Evolutionary conservation across 495 filamentous ascomycete species (phyloP).

Genomic region (Penicillium parvum): DNA sequence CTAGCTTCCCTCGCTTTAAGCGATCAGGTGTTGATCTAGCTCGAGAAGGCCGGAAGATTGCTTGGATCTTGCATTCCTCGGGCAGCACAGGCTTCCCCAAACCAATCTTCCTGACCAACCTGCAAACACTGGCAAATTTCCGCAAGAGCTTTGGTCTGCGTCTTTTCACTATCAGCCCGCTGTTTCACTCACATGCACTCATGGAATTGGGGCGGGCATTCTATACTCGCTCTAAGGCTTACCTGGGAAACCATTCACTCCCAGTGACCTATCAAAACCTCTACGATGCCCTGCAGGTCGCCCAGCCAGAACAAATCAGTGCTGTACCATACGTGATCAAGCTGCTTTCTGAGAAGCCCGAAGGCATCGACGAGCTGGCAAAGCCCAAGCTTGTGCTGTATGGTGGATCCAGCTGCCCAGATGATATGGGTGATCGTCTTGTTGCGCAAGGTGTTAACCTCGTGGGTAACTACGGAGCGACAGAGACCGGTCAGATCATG

Average conservation of each 20-base stretch:
- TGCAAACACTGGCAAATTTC: constrained; percentile 36
- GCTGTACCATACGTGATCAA: constrained; percentile 55
- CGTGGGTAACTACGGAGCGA: constrained; percentile 47
- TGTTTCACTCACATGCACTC: constrained; percentile 50
- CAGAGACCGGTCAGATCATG: constrained; percentile 56
- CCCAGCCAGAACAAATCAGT: constrained; percentile 47
- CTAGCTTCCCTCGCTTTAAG: constrained; percentile 8
- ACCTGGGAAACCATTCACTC: constrained; percentile 46
- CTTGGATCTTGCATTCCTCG: constrained; percentile 54
- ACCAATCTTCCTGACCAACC: constrained; percentile 39
- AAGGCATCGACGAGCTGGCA: constrained; percentile 43
- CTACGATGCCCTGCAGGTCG: constrained; percentile 40
- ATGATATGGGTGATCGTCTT: constrained; percentile 52
- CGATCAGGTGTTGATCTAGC: constrained; percentile 9
- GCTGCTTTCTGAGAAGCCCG: constrained; percentile 46
- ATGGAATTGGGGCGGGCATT: constrained; percentile 44
- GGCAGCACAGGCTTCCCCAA: constrained; percentile 60
- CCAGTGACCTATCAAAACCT: constrained; percentile 52
- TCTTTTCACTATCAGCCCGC: constrained; percentile 49
- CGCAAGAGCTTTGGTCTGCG: constrained; percentile 26
- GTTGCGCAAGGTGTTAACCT: constrained; percentile 53
- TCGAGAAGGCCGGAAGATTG: constrained; percentile 33
- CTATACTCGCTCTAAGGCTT: constrained; percentile 40
- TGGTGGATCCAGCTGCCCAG: constrained; percentile 51
- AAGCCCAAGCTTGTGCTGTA: constrained; percentile 45